Base-by-base conservation (phyloP, 768 basidiomycete genomes). In the Podaxis pistillaris region DNA sequence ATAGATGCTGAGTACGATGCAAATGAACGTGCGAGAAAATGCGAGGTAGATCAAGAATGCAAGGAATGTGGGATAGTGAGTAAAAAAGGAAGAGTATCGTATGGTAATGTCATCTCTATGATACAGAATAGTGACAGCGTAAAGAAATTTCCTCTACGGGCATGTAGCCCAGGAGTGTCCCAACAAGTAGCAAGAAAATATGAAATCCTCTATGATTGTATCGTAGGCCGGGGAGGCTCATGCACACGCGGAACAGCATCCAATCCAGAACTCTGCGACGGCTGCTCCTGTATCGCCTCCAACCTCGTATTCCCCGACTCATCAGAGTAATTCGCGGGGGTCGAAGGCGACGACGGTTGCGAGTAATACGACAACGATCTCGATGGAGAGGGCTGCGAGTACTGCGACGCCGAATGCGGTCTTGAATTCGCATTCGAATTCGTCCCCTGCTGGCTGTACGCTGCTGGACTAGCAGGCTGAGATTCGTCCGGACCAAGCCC, bases 191-290 rank as follows among this genome's bases (percentile, higher is more conserved):
- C 52, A 22, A 57, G 57, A 50, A 52, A 56, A 44, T 28, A 30
- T 28, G 40, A 54, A 63, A 57, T 26, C 41, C n/a, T 19, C 36
- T 46, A 58, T 9, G 63, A 46, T 15, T 28, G 19, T 46, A 46
- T 4, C 5, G 44, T 19, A n/a, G 44, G 17, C n/a, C 44, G 44
- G 17, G n/a, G 44, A 22, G 44, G 44, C 44, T 46, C n/a, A 8
- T 19, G 44, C 44, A 46, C 15, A 5, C 19, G 44, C 44, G 44
- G 44, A 15, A 46, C 44, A 46, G 17, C 64, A 55, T 52, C 50
- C 47, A 60, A 52, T 44, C 59, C 63, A 60, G 47, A 56, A 36
- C 64, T 41, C 54, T 62, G 65, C 44, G 60, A 63, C 49, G 41
- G 61, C 41, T 40, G 38, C 24, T 41, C 58, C 33, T 46, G 61